phyloP scores from a whole-genome alignment of 192 early-diverging fungal genomes.

The Obelidium mucronatum region DNA sequence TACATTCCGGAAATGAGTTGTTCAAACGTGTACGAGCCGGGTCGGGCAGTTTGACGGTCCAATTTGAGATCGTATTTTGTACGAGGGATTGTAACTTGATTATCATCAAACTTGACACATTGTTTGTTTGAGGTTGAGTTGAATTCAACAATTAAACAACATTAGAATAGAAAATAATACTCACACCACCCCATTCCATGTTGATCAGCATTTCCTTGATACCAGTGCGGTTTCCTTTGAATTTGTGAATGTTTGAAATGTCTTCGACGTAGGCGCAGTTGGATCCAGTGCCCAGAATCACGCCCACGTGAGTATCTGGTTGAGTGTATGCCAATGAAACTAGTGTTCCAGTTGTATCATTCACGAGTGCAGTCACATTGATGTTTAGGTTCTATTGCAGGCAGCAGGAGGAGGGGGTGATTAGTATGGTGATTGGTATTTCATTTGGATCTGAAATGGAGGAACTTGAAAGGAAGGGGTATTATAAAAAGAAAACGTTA shows the following conservation, averaged over 20 bases:
- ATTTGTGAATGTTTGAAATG: slow-evolving; percentile 78
- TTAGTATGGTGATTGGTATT: no score
- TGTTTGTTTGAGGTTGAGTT: no score
- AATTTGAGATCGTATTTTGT: slow-evolving; percentile 85
- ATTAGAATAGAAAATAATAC: not conserved
- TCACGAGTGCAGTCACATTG: slow-evolving; percentile 85
- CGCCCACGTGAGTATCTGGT: slow-evolving; percentile 80
- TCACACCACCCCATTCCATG: slow-evolving; percentile 85
- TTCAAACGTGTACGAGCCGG: slow-evolving; percentile 90
- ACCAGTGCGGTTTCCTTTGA: slow-evolving; percentile 50
- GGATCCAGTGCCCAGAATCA: slow-evolving; percentile 92
- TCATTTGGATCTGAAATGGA: no score
- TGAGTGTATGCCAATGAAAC: slow-evolving; percentile 86
- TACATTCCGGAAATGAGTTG: slow-evolving; percentile 97
- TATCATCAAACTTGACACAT: slow-evolving; percentile 78
- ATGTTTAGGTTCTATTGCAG: slow-evolving; percentile 72
- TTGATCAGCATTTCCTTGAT: slow-evolving; percentile 87
- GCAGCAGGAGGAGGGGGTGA: no score
- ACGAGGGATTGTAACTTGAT: slow-evolving; percentile 77
- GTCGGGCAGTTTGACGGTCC: slow-evolving; percentile 77
- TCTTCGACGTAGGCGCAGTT: slow-evolving; percentile 95
- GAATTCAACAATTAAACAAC: not conserved
- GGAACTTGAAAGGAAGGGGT: no score
- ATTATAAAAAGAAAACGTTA: no score
- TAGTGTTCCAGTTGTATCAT: slow-evolving; percentile 95